Percentiles rank a stretch among this genome's conserved stretches.
These are phyloP conservation scores for Wakefieldia striispora DNA, from an alignment of 768 basidiomycete genomes.

Conservation along the genomic window DNA sequence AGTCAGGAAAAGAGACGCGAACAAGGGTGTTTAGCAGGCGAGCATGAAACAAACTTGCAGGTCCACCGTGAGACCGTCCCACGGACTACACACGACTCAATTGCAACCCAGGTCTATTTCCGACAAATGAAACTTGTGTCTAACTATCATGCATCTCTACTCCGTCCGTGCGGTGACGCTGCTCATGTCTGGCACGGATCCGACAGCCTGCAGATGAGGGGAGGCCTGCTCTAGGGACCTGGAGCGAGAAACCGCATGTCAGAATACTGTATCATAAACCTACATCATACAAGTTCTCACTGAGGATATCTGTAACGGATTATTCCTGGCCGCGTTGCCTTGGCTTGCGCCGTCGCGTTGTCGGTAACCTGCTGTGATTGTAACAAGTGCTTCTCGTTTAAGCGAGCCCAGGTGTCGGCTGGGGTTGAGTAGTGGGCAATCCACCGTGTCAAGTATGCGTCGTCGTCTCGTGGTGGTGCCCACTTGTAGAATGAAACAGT, in stretches of 20 bases:
- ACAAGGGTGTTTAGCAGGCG: neutral
- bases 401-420: conserved; percentile 49
- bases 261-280: neutral
- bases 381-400: conserved; percentile 56
- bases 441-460: conserved; percentile 65
- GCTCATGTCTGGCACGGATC: conserved; percentile 39
- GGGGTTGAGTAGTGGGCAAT: conserved; percentile 58
- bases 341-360: conserved; percentile 39
- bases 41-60: conserved; percentile 10
- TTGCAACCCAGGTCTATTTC: conserved; percentile 7
- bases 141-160: conserved; percentile 6
- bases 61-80: conserved; percentile 24
- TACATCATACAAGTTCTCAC: conserved; percentile 43
- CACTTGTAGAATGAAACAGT: conserved; percentile 63
- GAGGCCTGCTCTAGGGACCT: conserved; percentile 62
- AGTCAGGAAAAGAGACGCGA: neutral
- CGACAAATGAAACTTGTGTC: neutral
- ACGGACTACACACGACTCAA: conserved; percentile 5
- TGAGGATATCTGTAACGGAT: conserved; percentile 72
- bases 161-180: conserved; percentile 34
- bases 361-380: conserved; percentile 41
- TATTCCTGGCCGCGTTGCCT: conserved; percentile 44
- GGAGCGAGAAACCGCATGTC: conserved; percentile 4
- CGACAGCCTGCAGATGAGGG: conserved; percentile 59
- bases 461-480: conserved; percentile 59